Evolutionary conservation across 495 filamentous ascomycete genomes (phyloP).

Genomic region (Xylaria flabelliformis): DNA sequence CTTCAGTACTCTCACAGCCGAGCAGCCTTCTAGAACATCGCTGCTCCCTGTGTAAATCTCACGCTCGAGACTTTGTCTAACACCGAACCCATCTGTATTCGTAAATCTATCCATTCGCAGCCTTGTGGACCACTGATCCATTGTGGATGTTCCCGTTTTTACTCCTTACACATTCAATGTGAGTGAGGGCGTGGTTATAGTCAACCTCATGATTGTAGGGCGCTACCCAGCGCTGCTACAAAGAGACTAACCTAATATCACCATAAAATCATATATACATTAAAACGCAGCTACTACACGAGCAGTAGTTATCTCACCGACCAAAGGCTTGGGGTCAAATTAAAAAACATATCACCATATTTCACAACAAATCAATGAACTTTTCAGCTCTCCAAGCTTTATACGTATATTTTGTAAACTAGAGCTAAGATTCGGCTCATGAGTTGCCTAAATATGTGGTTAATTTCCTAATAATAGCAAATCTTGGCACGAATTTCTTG

Average conservation of each 20-base stretch:
- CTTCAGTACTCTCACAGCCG: background rate
- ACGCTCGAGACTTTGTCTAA: background rate
- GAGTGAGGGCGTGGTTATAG: background rate
- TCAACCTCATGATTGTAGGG: background rate
- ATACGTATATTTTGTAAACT: background rate
- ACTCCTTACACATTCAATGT: background rate
- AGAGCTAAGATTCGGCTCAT: background rate
- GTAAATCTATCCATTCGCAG: slow-evolving; percentile 17
- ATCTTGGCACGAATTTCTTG: no score
- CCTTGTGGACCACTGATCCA: background rate
- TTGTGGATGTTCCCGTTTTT: background rate
- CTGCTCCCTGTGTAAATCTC: background rate
- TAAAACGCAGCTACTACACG: background rate
- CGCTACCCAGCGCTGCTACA: no score
- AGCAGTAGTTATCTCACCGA: background rate
- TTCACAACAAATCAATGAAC: background rate
- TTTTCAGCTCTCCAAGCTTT: background rate
- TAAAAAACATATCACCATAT: background rate
- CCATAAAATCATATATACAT: background rate
- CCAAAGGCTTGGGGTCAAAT: background rate
- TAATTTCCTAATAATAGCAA: background rate
- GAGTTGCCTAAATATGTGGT: background rate
- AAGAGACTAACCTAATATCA: background rate
- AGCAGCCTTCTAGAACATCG: slow-evolving; percentile 9
- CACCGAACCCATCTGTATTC: background rate